Percentiles rank a stretch among this genome's conserved stretches.
Evolutionary conservation across 2,329 filamentous ascomycete species (phyloP).

Genomic region (Chaetomium globosum): DNA sequence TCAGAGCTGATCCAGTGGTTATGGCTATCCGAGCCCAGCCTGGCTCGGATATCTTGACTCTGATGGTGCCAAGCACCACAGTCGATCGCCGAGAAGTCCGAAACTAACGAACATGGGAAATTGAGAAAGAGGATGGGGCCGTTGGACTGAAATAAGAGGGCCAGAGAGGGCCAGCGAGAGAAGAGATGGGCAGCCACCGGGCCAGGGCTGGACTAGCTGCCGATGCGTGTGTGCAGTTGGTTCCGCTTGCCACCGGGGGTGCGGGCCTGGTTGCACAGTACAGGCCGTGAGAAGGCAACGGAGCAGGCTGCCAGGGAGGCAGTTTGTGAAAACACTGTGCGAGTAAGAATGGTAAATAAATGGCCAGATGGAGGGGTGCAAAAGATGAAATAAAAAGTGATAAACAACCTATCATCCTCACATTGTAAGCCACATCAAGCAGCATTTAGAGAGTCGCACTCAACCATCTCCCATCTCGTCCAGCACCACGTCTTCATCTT

Average conservation of each 20-base stretch:
- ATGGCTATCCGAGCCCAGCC: slow-evolving; percentile 21
- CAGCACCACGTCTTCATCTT: too few species aligned
- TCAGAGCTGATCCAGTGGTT: background rate
- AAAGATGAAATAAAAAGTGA: too few species aligned
- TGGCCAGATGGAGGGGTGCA: too few species aligned
- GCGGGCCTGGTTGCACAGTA: slow-evolving; percentile 30
- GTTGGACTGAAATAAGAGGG: slow-evolving; percentile 35
- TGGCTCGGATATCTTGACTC: slow-evolving; percentile 16
- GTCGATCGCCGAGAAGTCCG: slow-evolving; percentile 21
- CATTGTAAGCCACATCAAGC: too few species aligned
- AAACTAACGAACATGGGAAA: slow-evolving; percentile 25
- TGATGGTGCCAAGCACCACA: slow-evolving; percentile 24
- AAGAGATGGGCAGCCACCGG: slow-evolving; percentile 48
- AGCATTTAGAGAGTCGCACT: too few species aligned
- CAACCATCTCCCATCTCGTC: too few species aligned
- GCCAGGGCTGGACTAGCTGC: slow-evolving; percentile 23
- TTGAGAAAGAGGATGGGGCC: slow-evolving; percentile 11
- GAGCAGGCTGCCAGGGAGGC: background rate
- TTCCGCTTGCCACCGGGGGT: slow-evolving; percentile 29
- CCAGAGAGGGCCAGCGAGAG: slow-evolving; percentile 37
- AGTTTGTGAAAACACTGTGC: too few species aligned
- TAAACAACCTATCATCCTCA: too few species aligned
- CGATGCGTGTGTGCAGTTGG: slow-evolving; percentile 32
- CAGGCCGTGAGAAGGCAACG: slow-evolving; percentile 4
- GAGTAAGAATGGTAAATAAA: too few species aligned